Conservation (phyloP, 768 basidiomycete genomes). For the Trametes cinnabarina region DNA sequence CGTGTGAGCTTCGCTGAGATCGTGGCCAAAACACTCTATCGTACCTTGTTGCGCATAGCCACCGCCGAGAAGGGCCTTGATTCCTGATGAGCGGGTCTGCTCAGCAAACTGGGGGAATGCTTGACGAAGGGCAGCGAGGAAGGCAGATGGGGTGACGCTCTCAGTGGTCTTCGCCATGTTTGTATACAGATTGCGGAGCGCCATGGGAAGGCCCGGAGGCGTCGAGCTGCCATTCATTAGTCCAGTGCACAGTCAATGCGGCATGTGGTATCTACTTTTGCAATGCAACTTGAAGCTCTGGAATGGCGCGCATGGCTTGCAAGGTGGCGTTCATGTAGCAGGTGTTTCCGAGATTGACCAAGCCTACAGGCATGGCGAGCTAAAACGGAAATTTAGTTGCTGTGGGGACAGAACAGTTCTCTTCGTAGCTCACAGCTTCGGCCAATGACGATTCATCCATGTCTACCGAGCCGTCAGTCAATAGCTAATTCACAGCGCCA, state of each 20-base stretch:
- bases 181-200: constrained; percentile 66
- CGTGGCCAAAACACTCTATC: too few species aligned
- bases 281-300: constrained; percentile 80
- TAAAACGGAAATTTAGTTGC: constrained; percentile 35
- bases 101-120: constrained; percentile 93
- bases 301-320: constrained; percentile 90
- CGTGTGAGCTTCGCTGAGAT: not conserved
- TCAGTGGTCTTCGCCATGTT: constrained; percentile 77
- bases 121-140: constrained; percentile 69
- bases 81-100: constrained; percentile 38
- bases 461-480: constrained; percentile 40
- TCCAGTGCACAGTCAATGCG: too few species aligned
- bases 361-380: constrained; percentile 79
- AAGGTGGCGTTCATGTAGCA: constrained; percentile 98
- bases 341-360: constrained; percentile 89
- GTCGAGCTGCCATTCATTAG: constrained; percentile 5
- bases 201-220: constrained; percentile 36
- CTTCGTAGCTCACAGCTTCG: constrained; percentile 55
- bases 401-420: not conserved
- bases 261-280: constrained; percentile 37
- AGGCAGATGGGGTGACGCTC: constrained; percentile 63
- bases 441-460: constrained; percentile 83
- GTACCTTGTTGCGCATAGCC: constrained; percentile 82
- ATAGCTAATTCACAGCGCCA: not conserved
- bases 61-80: constrained; percentile 36